Base-by-base conservation (phyloP, 495 filamentous ascomycete genomes). In the Penicillium soppii region DNA sequence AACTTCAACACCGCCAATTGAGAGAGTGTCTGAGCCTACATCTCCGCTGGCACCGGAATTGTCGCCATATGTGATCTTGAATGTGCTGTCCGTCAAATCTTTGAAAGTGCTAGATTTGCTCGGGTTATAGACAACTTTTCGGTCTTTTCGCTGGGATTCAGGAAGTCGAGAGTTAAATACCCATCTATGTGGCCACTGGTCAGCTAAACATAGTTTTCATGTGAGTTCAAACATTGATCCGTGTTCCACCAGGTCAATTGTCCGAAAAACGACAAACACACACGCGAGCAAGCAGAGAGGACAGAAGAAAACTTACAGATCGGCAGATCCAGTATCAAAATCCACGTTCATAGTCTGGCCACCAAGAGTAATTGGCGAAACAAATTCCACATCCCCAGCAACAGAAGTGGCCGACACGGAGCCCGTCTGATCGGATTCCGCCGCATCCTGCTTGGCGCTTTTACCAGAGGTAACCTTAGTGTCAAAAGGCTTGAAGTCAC, bases 261-360 rank as follows among this genome's bases (percentile, higher is more conserved):
- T 10, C 29, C 10, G 40, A 22, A 32, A 13, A 19, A n/a, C n/a
- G n/a, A n/a, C n/a, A n/a, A n/a, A n/a, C n/a, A n/a, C n/a, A n/a
- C n/a, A n/a, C n/a, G n/a, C n/a, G n/a, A n/a, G n/a, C n/a, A n/a
- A n/a, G n/a, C n/a, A 3, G n/a, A 23, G 1, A 38, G 10, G 22
- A 27, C 2, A 15, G 13, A 66, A 72, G 55, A 74, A 72, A 29
- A 81, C 87, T 70, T 82, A 90, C 71, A 95, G 72, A 65, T 94
- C 90, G 13, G 90, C 81, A 5, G 87, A 91, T 45, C 90, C 90
- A 15, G 88, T 89, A 66, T 95, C 90, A 64, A 95, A 89, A 58
- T 91, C 82, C 62, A 95, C 73, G 53, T 84, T 82, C 48, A 94
- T 52, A 5, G 73, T 81, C 64, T 92, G 88, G 2, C 83, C 86